These are phyloP conservation scores for Saccharomyces uvarum DNA, from an alignment of 1,139 yeast species.

Conservation along the genomic window DNA sequence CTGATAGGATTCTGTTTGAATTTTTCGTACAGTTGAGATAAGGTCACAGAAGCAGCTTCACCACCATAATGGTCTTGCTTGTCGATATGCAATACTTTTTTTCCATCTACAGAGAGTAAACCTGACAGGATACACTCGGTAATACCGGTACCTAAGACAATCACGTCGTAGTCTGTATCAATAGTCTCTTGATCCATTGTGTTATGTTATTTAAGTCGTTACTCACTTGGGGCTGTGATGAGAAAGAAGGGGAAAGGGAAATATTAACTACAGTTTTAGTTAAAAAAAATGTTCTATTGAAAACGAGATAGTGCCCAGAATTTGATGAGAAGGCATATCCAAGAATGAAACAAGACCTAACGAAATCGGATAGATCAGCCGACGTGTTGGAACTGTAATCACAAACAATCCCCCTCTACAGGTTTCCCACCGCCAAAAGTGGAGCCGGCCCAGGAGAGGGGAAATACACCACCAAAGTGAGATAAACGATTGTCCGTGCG, in stretches of 20 bases:
- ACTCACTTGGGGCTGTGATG: not conserved
- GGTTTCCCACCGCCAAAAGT: not conserved
- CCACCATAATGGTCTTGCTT: conserved; percentile 96
- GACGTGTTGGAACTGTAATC: not conserved
- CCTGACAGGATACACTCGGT: conserved; percentile 97
- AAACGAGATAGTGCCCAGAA: not conserved
- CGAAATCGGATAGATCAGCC: not conserved
- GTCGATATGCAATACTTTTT: conserved; percentile 92
- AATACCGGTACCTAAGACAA: conserved; percentile 78
- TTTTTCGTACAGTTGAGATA: conserved; percentile 53
- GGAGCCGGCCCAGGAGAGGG: not conserved
- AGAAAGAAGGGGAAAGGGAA: not conserved
- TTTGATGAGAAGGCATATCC: not conserved
- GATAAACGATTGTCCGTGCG: not conserved
- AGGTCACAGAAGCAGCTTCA: conserved; percentile 47
- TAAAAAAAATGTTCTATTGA: not conserved
- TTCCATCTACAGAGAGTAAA: conserved; percentile 87
- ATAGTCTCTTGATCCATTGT: conserved; percentile 36
- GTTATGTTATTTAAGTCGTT: not conserved
- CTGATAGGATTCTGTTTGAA: conserved; percentile 71
- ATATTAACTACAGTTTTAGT: not conserved
- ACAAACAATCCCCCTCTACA: not conserved
- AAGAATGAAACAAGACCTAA: not conserved
- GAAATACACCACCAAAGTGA: not conserved
- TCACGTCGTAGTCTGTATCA: conserved; percentile 96